These are phyloP conservation scores for Colletotrichum phormii DNA, from an alignment of 2,329 filamentous ascomycete genomes.

Conservation along the genomic window DNA sequence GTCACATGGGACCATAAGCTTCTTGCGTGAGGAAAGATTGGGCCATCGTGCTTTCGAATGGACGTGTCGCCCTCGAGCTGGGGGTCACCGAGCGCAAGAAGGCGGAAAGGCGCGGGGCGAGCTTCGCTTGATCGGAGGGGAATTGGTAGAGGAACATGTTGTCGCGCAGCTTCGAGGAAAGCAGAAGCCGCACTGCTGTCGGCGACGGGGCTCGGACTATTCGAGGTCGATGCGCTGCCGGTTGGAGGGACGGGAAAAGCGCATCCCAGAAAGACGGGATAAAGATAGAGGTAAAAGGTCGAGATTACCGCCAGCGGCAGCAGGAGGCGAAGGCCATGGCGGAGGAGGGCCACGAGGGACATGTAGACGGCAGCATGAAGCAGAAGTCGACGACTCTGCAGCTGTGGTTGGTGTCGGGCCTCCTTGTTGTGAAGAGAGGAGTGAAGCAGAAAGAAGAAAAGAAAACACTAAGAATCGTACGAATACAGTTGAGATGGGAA, in stretches of 20 bases:
- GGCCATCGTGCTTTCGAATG: conserved; percentile 70
- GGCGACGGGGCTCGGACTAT: conserved; percentile 23
- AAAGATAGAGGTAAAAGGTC: conserved; percentile 87
- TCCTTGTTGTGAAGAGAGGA: not conserved
- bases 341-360: conserved; percentile 64
- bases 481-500: not conserved
- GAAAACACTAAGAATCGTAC: not conserved
- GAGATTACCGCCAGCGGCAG: conserved; percentile 76
- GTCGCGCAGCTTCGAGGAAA: conserved; percentile 52
- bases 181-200: conserved; percentile 42
- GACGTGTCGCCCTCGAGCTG: conserved; percentile 94
- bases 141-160: conserved; percentile 41
- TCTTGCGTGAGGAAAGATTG: conserved; percentile 65
- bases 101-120: conserved; percentile 78
- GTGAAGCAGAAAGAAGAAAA: not conserved
- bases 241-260: conserved; percentile 74
- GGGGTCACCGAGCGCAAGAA: conserved; percentile 90
- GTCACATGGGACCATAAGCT: conserved; percentile 59
- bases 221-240: conserved; percentile 19
- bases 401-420: conserved; percentile 21
- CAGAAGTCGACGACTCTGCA: conserved; percentile 31
- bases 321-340: conserved; percentile 67
- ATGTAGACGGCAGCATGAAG: conserved; percentile 53
- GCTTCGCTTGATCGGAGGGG: conserved; percentile 42
- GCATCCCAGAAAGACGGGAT: conserved; percentile 84